Evolutionary conservation across 1,284 basidiomycete species (phyloP).

Genomic region (Singerocomus inundabilis): DNA sequence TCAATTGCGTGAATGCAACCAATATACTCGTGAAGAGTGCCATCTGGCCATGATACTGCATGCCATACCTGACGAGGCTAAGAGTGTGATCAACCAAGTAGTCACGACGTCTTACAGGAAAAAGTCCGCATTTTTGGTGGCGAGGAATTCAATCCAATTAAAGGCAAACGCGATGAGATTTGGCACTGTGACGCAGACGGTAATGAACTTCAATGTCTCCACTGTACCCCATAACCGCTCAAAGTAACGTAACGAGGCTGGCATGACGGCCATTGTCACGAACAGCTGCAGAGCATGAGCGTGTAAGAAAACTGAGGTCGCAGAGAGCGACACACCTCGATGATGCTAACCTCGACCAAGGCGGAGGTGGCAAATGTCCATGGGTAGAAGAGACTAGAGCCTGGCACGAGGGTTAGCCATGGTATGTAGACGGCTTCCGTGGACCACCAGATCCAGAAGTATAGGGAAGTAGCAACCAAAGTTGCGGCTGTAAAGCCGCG

Average conservation of each 20-base stretch:
- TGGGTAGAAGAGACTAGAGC: constrained; percentile 81
- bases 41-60: constrained; percentile 90
- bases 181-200: constrained; percentile 74
- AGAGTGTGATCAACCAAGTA: constrained; percentile 10
- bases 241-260: constrained; percentile 84
- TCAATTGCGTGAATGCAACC: constrained; percentile 95
- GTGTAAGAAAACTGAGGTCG: constrained; percentile 8
- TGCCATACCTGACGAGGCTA: constrained; percentile 63
- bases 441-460: constrained; percentile 63
- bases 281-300: constrained; percentile 56
- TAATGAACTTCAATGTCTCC: constrained; percentile 86
- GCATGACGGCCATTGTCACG: constrained; percentile 75
- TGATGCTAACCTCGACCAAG: constrained; percentile 80
- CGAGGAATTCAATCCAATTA: constrained; percentile 78
- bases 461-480: constrained; percentile 60
- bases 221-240: constrained; percentile 91
- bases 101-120: constrained; percentile 62
- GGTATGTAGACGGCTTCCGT: constrained; percentile 49
- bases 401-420: constrained; percentile 86
- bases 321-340: constrained; percentile 64
- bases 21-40: constrained; percentile 88
- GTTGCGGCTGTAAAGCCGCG: constrained; percentile 73
- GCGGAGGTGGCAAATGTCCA: constrained; percentile 91
- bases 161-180: constrained; percentile 86
- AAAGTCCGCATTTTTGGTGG: constrained; percentile 60